Base-by-base conservation (phyloP, 345 rosid genomes). In the Eucalyptus shirleyi region DNA sequence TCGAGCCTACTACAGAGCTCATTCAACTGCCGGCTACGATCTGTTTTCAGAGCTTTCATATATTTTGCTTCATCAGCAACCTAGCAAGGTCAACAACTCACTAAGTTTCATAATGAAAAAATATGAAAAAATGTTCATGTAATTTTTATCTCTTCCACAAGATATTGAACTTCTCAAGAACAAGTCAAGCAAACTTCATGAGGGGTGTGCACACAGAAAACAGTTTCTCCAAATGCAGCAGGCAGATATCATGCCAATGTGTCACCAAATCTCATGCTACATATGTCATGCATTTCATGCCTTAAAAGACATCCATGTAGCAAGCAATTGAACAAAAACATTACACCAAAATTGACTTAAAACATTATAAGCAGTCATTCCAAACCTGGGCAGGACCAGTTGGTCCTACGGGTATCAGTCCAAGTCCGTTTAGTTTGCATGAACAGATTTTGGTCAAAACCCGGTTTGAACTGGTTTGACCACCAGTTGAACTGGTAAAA, bases 31-130 rank as follows among this genome's bases (percentile, higher is more conserved):
- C 92, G 92, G 86, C 91, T 87, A 50, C 99, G 98, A 90, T 97
- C 99, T 86, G 95, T 92, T 93, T 92, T 90, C 88, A 93, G 88
- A 55, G 94, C 88, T 90, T 94, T 94, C 89, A 96, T 92, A 91
- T 97, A 96, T 90, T 93, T 95, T 82, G 94, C 94, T 94, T 97
- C 99, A 65, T 96, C 99, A 89, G 97, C 94, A 87, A 93, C 95
- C 98, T 96, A 90, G 37, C 93, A 34, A 87, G 51, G 83, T 59
- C 89, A 89, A 37, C 50, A 65, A 24, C 90, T 50, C 56, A 45
- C 44, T 59, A 87, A 92, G 87, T 81, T 85, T 49, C 42, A 14
- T 15, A 53, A 53, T 37, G 28, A 44, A 53, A 53, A 53, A 53
- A 19, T 53, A 53, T 37, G 28, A 44, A 53, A 53, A 53, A 53